Base-by-base conservation (phyloP, 768 basidiomycete genomes). In the Butyriboletus loyo region DNA sequence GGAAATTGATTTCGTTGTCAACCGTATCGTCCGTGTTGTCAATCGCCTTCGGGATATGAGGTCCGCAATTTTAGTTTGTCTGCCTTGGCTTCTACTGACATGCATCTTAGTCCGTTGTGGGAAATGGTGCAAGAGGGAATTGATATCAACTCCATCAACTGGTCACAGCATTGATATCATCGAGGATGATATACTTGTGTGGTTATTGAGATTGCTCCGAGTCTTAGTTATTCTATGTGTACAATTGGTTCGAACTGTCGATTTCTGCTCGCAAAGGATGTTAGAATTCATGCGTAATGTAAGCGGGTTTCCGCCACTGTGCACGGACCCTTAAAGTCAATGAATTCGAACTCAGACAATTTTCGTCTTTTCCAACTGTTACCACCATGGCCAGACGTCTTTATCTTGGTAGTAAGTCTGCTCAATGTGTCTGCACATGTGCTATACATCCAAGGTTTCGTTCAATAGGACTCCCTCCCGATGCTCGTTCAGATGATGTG, bases 121-220 rank as follows among this genome's bases (percentile, higher is more conserved):
- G 97, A 99, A 75, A 98, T 99, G 95, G 95, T 98, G 15, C 93
- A 97, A 73, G 97, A 98, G 68, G 96, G 96, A 38, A 95, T 98
- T 54, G 97, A 99, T 69, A 82, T 98, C 61, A 93, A 85, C 66
- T 79, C 88, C 17, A 99, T 98, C 67, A 82, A 98, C 72, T 98
- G 95, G 95, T 88, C 90, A 41, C 90, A 77, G 51, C 77, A 79
- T 58, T 80, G 70, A 73, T 47, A 21, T 37, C 13, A 25, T 22
- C 25, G 32, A 38, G 31, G 27, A 34, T 49, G 39, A 31, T 19
- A 39, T 28, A 9, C 10, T 22, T 37, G 35, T 47, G 40, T 49
- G 28, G 36, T 27, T 46, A 34, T 46, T 27, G 57, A 48, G n/a
- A 52, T 39, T 49, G 28, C 52, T 58, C 43, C 48, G 37, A 53